A percentile compares a stretch with the other conserved stretches of the same genome.
Conservation (phyloP, 495 filamentous ascomycete species). For the Neurospora pannonica region DNA sequence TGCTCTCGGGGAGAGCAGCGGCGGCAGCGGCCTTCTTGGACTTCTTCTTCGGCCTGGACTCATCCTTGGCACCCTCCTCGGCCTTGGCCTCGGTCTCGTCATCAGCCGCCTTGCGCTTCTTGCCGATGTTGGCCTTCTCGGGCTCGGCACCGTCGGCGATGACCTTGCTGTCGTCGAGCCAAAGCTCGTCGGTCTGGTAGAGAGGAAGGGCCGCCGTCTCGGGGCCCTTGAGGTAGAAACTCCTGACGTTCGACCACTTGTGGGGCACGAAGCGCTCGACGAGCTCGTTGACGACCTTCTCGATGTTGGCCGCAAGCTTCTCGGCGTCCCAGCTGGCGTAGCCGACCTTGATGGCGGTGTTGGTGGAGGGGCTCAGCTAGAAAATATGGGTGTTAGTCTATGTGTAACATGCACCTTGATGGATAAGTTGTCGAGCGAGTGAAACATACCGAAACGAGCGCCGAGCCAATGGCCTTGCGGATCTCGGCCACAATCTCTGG, state of each 20-base stretch:
- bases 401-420: neutral
- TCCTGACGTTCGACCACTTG: slow-evolving; percentile 75
- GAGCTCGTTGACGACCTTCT: slow-evolving; percentile 56
- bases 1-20: slow-evolving; percentile 27
- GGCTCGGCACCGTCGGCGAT: slow-evolving; percentile 48
- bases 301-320: slow-evolving; percentile 69
- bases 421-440: slow-evolving; percentile 38
- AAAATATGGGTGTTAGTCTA: neutral
- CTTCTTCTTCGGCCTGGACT: slow-evolving; percentile 43
- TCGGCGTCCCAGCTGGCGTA: slow-evolving; percentile 62
- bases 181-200: slow-evolving; percentile 85
- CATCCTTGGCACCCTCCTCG: slow-evolving; percentile 35
- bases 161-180: slow-evolving; percentile 73
- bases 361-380: slow-evolving; percentile 22
- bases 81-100: slow-evolving; percentile 31
- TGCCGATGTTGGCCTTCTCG: slow-evolving; percentile 49
- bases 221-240: slow-evolving; percentile 80
- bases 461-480: slow-evolving; percentile 55
- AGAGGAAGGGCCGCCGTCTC: slow-evolving; percentile 80
- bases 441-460: slow-evolving; percentile 63
- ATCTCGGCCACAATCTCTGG: slow-evolving; percentile 60
- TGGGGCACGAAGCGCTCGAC: slow-evolving; percentile 70
- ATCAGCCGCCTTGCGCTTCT: slow-evolving; percentile 53
- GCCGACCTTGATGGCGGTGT: slow-evolving; percentile 52
- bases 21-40: slow-evolving; percentile 30